A percentile compares a stretch with the other conserved stretches of the same genome.
Conservation (phyloP, 140 eudicot genomes). For the Senecio squalidus region DNA sequence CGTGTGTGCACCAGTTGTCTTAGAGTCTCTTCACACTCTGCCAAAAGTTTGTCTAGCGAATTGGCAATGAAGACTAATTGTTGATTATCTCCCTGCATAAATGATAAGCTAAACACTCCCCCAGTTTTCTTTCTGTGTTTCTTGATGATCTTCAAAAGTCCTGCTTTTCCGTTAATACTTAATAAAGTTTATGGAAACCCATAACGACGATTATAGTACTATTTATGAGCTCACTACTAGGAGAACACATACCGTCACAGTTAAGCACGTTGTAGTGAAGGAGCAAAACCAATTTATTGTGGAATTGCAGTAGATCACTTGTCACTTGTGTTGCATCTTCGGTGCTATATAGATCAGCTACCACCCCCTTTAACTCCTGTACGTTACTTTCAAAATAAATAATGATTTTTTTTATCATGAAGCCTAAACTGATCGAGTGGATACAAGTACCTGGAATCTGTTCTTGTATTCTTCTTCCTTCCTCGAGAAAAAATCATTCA, state of each 20-base stretch:
- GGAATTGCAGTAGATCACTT: slow-evolving; percentile 34
- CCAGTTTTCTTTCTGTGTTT: slow-evolving; percentile 49
- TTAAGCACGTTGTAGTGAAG: slow-evolving; percentile 40
- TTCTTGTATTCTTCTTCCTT: slow-evolving; percentile 32
- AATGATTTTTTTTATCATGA: not conserved
- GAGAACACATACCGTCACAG: slow-evolving; percentile 27
- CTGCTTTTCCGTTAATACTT: slow-evolving; percentile 20
- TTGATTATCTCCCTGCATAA: slow-evolving; percentile 21
- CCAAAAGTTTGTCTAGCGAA: slow-evolving; percentile 30
- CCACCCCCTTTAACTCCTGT: slow-evolving; percentile 27
- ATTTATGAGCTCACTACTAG: not conserved
- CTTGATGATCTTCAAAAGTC: slow-evolving; percentile 37
- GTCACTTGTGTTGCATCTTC: slow-evolving; percentile 24
- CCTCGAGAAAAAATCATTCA: slow-evolving; percentile 18
- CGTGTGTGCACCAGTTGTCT: slow-evolving; percentile 10
- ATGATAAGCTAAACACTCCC: slow-evolving; percentile 17
- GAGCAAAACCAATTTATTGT: slow-evolving; percentile 37
- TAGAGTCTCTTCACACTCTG: slow-evolving; percentile 30
- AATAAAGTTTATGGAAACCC: slow-evolving; percentile 1
- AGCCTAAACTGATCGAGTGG: not conserved
- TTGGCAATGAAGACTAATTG: slow-evolving; percentile 29
- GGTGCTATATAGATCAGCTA: slow-evolving; percentile 6
- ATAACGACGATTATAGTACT: not conserved
- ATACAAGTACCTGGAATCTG: slow-evolving; percentile 25
- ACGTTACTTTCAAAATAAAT: not conserved